Percentiles rank a stretch among this genome's conserved stretches.
Evolutionary conservation across 108 stramenopile species (phyloP).

Genomic region (Fragilariopsis cylindrus): DNA sequence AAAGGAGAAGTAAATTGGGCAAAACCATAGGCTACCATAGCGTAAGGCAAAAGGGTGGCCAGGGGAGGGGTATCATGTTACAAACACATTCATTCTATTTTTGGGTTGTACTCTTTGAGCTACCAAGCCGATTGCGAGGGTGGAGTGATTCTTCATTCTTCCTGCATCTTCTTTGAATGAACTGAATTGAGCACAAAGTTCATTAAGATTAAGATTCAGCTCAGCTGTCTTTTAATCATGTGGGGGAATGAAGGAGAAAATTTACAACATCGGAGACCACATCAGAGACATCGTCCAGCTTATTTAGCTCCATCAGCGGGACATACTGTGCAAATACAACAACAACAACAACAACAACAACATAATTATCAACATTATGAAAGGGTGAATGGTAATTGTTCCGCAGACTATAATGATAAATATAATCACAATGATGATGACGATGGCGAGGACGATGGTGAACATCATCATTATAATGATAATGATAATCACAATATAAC

Average conservation of each 20-base stretch:
- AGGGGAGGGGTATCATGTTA: too few species aligned
- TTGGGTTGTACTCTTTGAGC: too few species aligned
- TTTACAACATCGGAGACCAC: slow-evolving; percentile 21
- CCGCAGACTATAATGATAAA: slow-evolving; percentile 11
- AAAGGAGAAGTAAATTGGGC: too few species aligned
- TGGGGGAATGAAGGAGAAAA: background rate
- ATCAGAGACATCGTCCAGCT: slow-evolving; percentile 36
- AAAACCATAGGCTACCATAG: too few species aligned
- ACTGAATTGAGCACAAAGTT: too few species aligned
- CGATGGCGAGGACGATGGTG: background rate
- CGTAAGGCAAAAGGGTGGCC: too few species aligned
- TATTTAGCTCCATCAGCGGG: slow-evolving; percentile 37
- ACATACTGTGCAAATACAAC: background rate
- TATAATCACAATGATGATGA: slow-evolving; percentile 18
- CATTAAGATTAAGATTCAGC: too few species aligned
- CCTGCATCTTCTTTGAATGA: too few species aligned
- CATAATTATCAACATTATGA: background rate
- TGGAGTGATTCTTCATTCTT: too few species aligned
- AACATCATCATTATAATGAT: background rate
- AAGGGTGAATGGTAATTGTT: background rate
- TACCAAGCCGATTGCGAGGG: too few species aligned
- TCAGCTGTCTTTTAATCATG: too few species aligned
- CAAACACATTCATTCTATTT: too few species aligned
- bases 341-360: background rate
- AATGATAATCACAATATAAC: background rate